Conservation (phyloP, 1,284 basidiomycete genomes). For the Cutaneotrichosporon cyanovorans region DNA sequence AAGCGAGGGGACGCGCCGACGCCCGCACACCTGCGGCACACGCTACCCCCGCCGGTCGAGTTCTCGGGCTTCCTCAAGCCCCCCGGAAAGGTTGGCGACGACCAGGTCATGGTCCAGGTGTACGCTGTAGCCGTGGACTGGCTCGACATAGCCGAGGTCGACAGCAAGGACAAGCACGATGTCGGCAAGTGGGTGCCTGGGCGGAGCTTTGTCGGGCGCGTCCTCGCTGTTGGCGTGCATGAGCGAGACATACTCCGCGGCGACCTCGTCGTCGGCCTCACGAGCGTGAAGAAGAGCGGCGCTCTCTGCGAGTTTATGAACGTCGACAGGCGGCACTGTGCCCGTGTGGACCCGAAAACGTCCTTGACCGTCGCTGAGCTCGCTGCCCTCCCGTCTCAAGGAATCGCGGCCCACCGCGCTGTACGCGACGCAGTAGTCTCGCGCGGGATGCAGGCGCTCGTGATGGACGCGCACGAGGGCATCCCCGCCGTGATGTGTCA, state of each 20-base stretch:
- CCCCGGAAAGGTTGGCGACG: slow-evolving; percentile 59
- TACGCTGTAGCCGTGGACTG: slow-evolving; percentile 73
- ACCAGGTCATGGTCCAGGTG: slow-evolving; percentile 69
- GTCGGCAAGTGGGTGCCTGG: slow-evolving; percentile 57
- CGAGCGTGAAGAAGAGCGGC: slow-evolving; percentile 68
- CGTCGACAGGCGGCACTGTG: slow-evolving; percentile 66
- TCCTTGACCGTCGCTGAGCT: slow-evolving; percentile 63
- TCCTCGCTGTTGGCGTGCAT: slow-evolving; percentile 69
- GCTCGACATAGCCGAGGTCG: slow-evolving; percentile 59
- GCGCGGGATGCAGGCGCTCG: slow-evolving; percentile 52
- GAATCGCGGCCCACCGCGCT: slow-evolving; percentile 67
- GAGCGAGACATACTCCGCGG: slow-evolving; percentile 64
- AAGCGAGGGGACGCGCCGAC: slow-evolving; percentile 29
- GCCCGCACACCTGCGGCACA: slow-evolving; percentile 48
- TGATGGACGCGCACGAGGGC: slow-evolving; percentile 69
- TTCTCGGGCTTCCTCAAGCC: slow-evolving; percentile 63
- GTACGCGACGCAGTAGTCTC: slow-evolving; percentile 51
- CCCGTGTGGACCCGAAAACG: slow-evolving; percentile 53
- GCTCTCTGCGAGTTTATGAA: slow-evolving; percentile 75
- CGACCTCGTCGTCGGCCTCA: slow-evolving; percentile 72
- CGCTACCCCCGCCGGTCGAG: slow-evolving; percentile 47
- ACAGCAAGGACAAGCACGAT: slow-evolving; percentile 45
- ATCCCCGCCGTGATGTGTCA: slow-evolving; percentile 66
- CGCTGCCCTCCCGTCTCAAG: slow-evolving; percentile 65
- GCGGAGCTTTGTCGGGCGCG: slow-evolving; percentile 70